Evolutionary conservation across 306 rosid genomes (phyloP), one percentile per base, ranked within the genome.

Genomic region (Hylodesmum podocarpum): DNA sequence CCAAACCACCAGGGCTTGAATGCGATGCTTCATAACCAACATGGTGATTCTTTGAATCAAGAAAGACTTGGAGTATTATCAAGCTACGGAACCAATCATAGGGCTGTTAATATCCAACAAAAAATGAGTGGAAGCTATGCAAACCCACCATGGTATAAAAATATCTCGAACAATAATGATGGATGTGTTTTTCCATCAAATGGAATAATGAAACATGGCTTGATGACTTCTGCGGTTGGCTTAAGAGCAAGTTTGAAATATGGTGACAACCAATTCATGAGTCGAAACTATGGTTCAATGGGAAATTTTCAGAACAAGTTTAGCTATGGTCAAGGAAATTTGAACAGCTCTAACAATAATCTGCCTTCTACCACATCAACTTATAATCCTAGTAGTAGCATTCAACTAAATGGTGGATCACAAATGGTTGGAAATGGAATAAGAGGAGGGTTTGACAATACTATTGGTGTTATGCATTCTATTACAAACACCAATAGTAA

Each of bases 371-470:
- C 22, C n/a, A n/a, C 19, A 51, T 39, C 55, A 46, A 31, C 25
- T 51, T 15, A 10, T 34, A 22, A 18, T 33, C 31, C 51, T 29
- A 70, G 15, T 11, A 14, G 24, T 65, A 49, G 37, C 31, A 55
- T 75, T 61, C 70, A 87, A 40, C 1, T 39, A 25, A 84, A 24
- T 68, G 66, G 6, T 73, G 68, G 53, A 49, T 19, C 65, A 57
- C 55, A 73, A 76, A 24, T 27, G 24, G 16, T 31, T 64, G 67
- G 21, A 19, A 41, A 43, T 28, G 55, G 59, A 18, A 50, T 5
- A 6, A 37, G 37, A 16, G 12, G 18, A 55, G 9, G 22, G 11
- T 36, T 64, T 46, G 46, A 36, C 19, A 50, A 5, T 9, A 14
- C 24, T 61, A 15, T 12, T 66, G 44, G 69, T n/a, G 4, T 5